Evolutionary conservation across 179 eudicot species (phyloP).

Genomic region (Amaranthus tricolor): DNA sequence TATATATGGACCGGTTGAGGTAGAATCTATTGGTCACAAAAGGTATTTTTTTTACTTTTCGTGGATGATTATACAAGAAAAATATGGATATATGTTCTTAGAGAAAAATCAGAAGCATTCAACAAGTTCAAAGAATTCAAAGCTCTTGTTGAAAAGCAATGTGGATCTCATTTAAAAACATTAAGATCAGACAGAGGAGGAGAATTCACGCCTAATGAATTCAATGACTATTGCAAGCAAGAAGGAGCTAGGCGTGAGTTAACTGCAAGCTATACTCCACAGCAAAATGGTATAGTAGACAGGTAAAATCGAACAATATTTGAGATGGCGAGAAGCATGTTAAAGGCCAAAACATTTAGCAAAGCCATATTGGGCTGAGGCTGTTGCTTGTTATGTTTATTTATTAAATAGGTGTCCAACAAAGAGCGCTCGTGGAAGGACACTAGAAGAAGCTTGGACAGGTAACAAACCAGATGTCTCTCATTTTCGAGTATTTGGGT

Average conservation of each 20-base stretch:
- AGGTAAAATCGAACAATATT: constrained; percentile 4
- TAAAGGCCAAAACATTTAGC: constrained; percentile 11
- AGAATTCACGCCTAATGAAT: constrained; percentile 10
- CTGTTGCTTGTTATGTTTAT: background rate
- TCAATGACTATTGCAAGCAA: background rate
- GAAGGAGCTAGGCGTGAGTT: background rate
- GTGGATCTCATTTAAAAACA: background rate
- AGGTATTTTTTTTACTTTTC: constrained; percentile 9
- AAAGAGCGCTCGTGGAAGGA: background rate
- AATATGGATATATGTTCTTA: background rate
- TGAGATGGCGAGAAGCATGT: constrained; percentile 18
- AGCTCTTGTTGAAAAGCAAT: constrained; percentile 6
- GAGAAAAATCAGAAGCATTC: constrained; percentile 1
- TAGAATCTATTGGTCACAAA: constrained; percentile 4
- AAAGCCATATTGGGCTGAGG: constrained; percentile 14
- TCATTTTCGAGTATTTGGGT: constrained; percentile 20
- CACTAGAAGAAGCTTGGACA: constrained; percentile 18
- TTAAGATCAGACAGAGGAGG: constrained; percentile 3
- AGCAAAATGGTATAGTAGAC: background rate
- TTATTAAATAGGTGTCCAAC: constrained; percentile 10
- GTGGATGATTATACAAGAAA: constrained; percentile 8
- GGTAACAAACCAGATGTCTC: background rate
- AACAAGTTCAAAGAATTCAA: constrained; percentile 2
- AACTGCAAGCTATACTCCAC: background rate
- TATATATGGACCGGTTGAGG: constrained; percentile 5